Percentiles rank a stretch among this genome's conserved stretches.
Conservation (phyloP, 805 yeast genomes). For the Isabelozyma pseudorhagii region DNA sequence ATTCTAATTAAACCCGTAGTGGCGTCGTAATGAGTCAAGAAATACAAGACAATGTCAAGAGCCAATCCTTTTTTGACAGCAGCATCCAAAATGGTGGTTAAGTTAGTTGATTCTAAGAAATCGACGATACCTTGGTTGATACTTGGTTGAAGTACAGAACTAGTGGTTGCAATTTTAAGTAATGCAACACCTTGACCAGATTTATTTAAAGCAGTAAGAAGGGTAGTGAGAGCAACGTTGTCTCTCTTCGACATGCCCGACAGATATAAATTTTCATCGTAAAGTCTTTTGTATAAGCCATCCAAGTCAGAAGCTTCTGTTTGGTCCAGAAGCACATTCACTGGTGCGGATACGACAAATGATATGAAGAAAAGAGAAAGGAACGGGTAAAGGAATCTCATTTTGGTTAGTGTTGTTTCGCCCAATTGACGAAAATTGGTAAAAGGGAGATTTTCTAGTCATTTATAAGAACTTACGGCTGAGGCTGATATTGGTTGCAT, state of each 20-base stretch:
- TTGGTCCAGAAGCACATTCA: slow-evolving; percentile 1
- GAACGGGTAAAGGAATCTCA: slow-evolving; percentile 7
- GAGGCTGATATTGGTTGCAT: neutral
- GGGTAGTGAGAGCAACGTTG: slow-evolving; percentile 17
- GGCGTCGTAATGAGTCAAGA: slow-evolving; percentile 3
- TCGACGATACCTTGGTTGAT: slow-evolving; percentile 19
- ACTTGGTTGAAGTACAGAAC: slow-evolving; percentile 22
- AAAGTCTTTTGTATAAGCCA: neutral
- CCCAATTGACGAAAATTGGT: neutral
- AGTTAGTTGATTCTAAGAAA: slow-evolving; percentile 17
- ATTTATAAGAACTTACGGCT: too few species aligned
- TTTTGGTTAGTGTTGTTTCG: neutral
- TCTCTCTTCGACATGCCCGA: slow-evolving; percentile 8
- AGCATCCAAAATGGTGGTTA: slow-evolving; percentile 16
- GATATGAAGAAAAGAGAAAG: neutral
- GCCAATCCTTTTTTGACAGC: slow-evolving; percentile 24
- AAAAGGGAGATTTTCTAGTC: neutral
- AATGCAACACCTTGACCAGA: slow-evolving; percentile 18
- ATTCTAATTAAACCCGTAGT: neutral
- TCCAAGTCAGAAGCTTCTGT: neutral
- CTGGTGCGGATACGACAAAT: slow-evolving; percentile 1
- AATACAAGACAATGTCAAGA: slow-evolving; percentile 18
- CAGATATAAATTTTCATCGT: neutral
- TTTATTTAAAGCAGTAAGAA: slow-evolving; percentile 11
- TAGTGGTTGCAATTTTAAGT: slow-evolving; percentile 16